Evolutionary conservation across 805 yeast species (phyloP).

Genomic region (Starmerella sirachaensis): DNA sequence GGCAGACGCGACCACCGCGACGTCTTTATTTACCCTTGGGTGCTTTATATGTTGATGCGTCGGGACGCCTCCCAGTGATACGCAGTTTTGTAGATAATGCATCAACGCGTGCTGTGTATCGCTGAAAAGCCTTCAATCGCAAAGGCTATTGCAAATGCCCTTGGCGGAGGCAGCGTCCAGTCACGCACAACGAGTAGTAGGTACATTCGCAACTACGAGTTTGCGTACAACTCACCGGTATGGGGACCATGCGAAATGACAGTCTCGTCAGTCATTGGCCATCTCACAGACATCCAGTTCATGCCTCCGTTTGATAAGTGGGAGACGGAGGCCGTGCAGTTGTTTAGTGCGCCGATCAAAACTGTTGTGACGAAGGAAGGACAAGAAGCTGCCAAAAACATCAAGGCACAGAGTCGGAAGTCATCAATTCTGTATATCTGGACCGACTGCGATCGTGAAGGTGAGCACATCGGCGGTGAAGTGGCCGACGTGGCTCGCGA

Average conservation of each 20-base stretch:
- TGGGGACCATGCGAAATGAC: constrained; percentile 64
- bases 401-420: constrained; percentile 47
- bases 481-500: constrained; percentile 56
- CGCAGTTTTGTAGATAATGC: too few species aligned
- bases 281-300: constrained; percentile 56
- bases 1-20: too few species aligned
- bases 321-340: constrained; percentile 45
- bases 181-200: constrained; percentile 41
- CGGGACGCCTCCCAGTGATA: too few species aligned
- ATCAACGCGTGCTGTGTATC: constrained; percentile 60
- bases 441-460: constrained; percentile 98
- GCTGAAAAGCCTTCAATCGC: constrained; percentile 97
- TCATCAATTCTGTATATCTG: constrained; percentile 71
- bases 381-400: constrained; percentile 48
- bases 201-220: constrained; percentile 70
- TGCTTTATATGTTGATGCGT: too few species aligned
- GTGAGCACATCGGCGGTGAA: constrained; percentile 85
- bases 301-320: constrained; percentile 55
- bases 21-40: too few species aligned
- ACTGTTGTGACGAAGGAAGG: constrained; percentile 33
- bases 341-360: constrained; percentile 61
- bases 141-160: constrained; percentile 59
- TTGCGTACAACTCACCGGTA: constrained; percentile 51
- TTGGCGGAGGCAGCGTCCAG: constrained; percentile 57
- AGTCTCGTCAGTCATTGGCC: constrained; percentile 91